These are phyloP conservation scores for Phytophthora pini DNA, from an alignment of 352 stramenopile species.

Conservation along the genomic window DNA sequence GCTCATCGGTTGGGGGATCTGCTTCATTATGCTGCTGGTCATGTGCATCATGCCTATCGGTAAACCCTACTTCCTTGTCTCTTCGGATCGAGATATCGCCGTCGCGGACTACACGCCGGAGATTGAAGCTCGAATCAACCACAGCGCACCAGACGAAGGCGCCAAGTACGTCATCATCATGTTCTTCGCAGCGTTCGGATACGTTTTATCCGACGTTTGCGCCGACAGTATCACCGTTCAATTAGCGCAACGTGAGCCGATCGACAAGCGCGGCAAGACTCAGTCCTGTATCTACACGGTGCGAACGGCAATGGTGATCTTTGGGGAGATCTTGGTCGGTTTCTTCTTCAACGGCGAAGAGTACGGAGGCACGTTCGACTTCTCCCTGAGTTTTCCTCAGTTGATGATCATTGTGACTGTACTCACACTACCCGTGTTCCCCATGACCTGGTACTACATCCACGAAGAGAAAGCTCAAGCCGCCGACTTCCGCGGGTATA, in stretches of 20 bases:
- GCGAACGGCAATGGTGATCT: slow-evolving; percentile 38
- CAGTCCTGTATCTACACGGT: slow-evolving; percentile 55
- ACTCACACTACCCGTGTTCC: slow-evolving; percentile 24
- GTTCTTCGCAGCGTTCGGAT: slow-evolving; percentile 73
- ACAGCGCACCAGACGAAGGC: slow-evolving; percentile 28
- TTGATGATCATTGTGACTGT: slow-evolving; percentile 49
- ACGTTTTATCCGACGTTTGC: slow-evolving; percentile 76
- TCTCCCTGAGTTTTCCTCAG: slow-evolving; percentile 51
- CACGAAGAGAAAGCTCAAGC: slow-evolving; percentile 30
- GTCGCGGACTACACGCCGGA: slow-evolving; percentile 26
- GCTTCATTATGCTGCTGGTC: slow-evolving; percentile 45
- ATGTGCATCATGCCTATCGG: slow-evolving; percentile 52
- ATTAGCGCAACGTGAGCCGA: slow-evolving; percentile 47
- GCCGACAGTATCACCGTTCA: slow-evolving; percentile 57
- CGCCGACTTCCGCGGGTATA: slow-evolving; percentile 27
- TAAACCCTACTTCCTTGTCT: slow-evolving; percentile 49
- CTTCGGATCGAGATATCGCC: slow-evolving; percentile 20
- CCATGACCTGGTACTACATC: slow-evolving; percentile 40
- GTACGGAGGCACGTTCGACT: slow-evolving; percentile 63
- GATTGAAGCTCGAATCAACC: slow-evolving; percentile 39
- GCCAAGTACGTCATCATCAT: slow-evolving; percentile 71
- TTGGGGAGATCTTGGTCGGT: slow-evolving; percentile 38
- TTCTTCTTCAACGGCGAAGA: slow-evolving; percentile 59
- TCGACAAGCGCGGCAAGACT: slow-evolving; percentile 40
- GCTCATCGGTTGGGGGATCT: slow-evolving; percentile 57